Percentiles rank a stretch among this genome's conserved stretches.
phyloP scores from a whole-genome alignment of 2,329 filamentous ascomycete genomes.

The Colletotrichum abscissum region DNA sequence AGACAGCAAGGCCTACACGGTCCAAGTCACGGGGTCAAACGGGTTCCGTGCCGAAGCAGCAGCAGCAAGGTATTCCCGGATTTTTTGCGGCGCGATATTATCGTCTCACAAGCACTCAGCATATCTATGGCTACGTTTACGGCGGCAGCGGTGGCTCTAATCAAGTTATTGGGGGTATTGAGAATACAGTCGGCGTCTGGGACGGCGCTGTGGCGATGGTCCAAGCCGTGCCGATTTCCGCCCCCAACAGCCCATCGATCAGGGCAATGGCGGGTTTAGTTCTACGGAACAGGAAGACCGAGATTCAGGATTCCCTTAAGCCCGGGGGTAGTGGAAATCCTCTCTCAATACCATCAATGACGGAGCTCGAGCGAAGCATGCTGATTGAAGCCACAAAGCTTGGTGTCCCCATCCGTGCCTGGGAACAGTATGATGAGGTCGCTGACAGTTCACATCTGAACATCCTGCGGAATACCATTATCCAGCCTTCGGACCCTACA shows the following conservation, averaged over 20 bases:
- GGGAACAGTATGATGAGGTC: conserved; percentile 28
- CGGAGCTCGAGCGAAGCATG: not conserved
- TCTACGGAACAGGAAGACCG: not conserved
- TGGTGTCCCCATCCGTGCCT: conserved; percentile 21
- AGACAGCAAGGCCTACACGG: conserved; percentile 37
- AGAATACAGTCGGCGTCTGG: conserved; percentile 39
- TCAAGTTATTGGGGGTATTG: conserved; percentile 36
- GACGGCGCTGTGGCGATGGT: conserved; percentile 38
- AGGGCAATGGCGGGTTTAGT: conserved; percentile 30
- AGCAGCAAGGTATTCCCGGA: conserved; percentile 36
- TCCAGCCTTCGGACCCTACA: conserved; percentile 23
- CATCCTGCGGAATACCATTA: not conserved
- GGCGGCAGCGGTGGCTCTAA: conserved; percentile 40
- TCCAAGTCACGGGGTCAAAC: conserved; percentile 31
- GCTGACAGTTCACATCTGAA: not conserved
- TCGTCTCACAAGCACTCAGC: not conserved
- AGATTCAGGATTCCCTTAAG: conserved; percentile 24
- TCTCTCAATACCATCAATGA: not conserved
- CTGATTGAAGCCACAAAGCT: conserved; percentile 24
- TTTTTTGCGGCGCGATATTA: conserved; percentile 36
- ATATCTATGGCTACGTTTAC: conserved; percentile 39
- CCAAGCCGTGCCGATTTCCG: conserved; percentile 37
- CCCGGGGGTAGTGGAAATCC: conserved; percentile 32
- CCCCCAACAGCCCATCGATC: conserved; percentile 34
- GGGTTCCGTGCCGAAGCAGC: conserved; percentile 40